A percentile compares a stretch with the other conserved stretches of the same genome.
Evolutionary conservation across 73 alveolate genomes (phyloP).

Genomic region (Paramecium bursaria): DNA sequence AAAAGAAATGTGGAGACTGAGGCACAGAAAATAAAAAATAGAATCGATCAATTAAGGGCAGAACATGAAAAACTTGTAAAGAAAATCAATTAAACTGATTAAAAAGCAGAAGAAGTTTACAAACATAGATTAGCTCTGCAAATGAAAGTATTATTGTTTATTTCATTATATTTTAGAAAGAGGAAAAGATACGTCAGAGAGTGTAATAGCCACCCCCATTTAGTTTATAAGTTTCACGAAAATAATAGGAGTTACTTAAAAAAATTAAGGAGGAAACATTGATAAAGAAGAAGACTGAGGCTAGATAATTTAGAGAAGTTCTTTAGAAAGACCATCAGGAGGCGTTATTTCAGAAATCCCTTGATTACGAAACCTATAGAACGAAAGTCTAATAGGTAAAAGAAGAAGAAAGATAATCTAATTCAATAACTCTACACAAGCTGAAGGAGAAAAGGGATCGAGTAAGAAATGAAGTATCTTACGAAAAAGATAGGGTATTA

Average conservation of each 20-base stretch:
- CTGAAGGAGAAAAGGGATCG: background rate
- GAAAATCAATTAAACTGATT: slow-evolving; percentile 1
- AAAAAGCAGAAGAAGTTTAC: slow-evolving; percentile 37
- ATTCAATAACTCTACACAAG: background rate
- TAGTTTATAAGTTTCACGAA: slow-evolving; percentile 7
- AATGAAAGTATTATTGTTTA: background rate
- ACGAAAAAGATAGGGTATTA: background rate
- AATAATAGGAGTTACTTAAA: background rate
- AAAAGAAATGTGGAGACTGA: slow-evolving; percentile 23
- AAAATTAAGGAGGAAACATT: slow-evolving; percentile 21
- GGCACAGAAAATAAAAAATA: background rate
- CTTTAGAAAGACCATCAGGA: slow-evolving; percentile 19
- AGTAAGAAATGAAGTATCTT: background rate
- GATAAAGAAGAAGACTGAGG: slow-evolving; percentile 24
- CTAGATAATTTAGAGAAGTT: slow-evolving; percentile 33
- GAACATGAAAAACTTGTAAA: slow-evolving; percentile 44
- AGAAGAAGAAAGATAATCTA: background rate
- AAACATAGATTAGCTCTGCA: slow-evolving; percentile 7
- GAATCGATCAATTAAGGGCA: slow-evolving; percentile 6
- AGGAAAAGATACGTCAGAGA: slow-evolving; percentile 2
- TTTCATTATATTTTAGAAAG: background rate
- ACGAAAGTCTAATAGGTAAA: background rate
- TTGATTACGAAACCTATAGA: slow-evolving; percentile 28
- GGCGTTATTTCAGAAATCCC: background rate
- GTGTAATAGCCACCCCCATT: slow-evolving; percentile 51